Conservation (phyloP, 2,329 filamentous ascomycete species). For the Rasamsonia emersonii region DNA sequence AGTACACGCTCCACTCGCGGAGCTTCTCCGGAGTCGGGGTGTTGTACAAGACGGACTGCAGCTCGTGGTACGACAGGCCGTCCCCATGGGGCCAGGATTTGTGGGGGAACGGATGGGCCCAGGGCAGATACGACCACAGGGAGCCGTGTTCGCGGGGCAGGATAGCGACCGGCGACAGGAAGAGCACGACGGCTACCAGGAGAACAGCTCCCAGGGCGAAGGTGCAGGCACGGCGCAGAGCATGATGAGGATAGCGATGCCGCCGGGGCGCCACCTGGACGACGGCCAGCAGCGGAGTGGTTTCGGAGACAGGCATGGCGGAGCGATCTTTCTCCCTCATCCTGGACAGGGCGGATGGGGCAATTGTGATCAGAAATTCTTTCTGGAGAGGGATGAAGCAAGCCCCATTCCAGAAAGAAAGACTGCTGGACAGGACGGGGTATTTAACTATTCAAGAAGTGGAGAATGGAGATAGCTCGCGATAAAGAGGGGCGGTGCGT, state of each 20-base stretch:
- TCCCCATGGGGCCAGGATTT: conserved; percentile 32
- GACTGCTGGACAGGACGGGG: too few relatives aligned
- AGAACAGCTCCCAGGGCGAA: conserved; percentile 30
- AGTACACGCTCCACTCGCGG: conserved; percentile 68
- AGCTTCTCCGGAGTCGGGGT: conserved; percentile 49
- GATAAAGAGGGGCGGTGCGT: background rate
- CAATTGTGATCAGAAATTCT: too few relatives aligned
- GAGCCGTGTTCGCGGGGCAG: conserved; percentile 30
- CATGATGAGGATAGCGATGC: conserved; percentile 35
- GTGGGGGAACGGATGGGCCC: conserved; percentile 28
- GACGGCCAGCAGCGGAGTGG: conserved; percentile 34
- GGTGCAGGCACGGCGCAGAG: conserved; percentile 35
- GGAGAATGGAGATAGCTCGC: background rate
- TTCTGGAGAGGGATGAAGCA: too few relatives aligned
- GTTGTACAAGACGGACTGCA: conserved; percentile 45
- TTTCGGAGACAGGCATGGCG: conserved; percentile 28
- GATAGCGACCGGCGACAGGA: conserved; percentile 32
- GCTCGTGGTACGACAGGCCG: conserved; percentile 45
- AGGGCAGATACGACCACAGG: conserved; percentile 33
- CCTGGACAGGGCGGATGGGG: too few relatives aligned
- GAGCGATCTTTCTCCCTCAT: conserved; percentile 25
- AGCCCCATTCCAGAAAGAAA: too few relatives aligned
- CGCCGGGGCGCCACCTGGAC: conserved; percentile 31
- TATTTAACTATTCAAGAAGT: conserved; percentile 1
- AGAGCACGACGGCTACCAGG: conserved; percentile 29